phyloP scores from a whole-genome alignment of 805 yeast species.

The Candida ipomoeae region DNA sequence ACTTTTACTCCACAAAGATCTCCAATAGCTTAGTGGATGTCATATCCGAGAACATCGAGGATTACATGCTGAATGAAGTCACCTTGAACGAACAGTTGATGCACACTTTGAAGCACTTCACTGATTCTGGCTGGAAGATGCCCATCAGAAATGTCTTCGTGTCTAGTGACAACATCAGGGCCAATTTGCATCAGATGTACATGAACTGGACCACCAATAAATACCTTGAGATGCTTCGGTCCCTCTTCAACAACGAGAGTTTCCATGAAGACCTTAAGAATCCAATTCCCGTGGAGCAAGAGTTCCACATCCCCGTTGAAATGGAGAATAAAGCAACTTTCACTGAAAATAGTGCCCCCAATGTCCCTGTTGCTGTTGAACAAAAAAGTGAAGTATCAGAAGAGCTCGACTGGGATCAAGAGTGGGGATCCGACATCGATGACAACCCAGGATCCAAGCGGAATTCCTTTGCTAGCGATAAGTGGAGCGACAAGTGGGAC shows the following conservation, averaged over 20 bases:
- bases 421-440: conserved; percentile 18
- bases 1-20: conserved; percentile 25
- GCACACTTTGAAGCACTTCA: conserved; percentile 17
- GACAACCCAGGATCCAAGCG: conserved; percentile 6
- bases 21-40: conserved; percentile 26
- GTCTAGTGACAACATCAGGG: conserved; percentile 18
- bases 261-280: conserved; percentile 9
- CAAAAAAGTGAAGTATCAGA: conserved; percentile 3
- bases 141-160: conserved; percentile 18
- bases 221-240: conserved; percentile 28
- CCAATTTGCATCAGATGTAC: conserved; percentile 26
- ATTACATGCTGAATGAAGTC: conserved; percentile 17
- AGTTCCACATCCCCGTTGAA: conserved; percentile 15
- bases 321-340: not conserved
- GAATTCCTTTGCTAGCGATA: conserved; percentile 8
- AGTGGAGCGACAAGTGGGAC: conserved; percentile 12
- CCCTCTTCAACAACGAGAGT: conserved; percentile 13
- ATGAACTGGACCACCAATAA: conserved; percentile 31
- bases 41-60: conserved; percentile 28
- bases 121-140: conserved; percentile 24
- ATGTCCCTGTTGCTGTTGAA: not conserved
- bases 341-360: not conserved
- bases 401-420: conserved; percentile 15
- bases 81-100: conserved; percentile 19
- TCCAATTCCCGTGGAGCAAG: conserved; percentile 9